Conservation (phyloP, 2,329 filamentous ascomycete species). For the Madurella mycetomatis region DNA sequence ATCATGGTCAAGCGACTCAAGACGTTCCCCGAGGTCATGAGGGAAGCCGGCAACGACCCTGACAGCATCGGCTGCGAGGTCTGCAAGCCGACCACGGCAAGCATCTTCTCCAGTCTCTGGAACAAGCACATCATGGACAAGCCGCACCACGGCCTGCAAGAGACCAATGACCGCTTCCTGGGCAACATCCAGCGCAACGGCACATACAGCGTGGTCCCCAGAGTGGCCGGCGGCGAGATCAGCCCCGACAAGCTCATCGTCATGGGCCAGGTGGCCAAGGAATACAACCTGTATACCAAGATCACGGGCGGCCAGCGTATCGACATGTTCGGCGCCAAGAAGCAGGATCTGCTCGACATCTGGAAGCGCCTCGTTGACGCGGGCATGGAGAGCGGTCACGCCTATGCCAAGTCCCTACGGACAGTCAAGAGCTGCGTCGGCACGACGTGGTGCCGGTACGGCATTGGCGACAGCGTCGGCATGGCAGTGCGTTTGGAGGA, state of each 20-base stretch:
- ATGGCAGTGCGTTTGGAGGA: constrained; percentile 86
- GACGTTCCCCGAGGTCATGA: constrained; percentile 73
- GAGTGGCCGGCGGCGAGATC: constrained; percentile 80
- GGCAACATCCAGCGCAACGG: constrained; percentile 90
- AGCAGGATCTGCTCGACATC: constrained; percentile 77
- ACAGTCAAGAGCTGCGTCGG: constrained; percentile 92
- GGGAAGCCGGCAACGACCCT: constrained; percentile 65
- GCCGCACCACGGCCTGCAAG: constrained; percentile 67
- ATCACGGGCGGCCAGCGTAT: constrained; percentile 90
- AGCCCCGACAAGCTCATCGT: constrained; percentile 79
- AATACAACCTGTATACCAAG: constrained; percentile 82
- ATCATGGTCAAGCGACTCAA: constrained; percentile 74
- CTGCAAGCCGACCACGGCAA: constrained; percentile 79
- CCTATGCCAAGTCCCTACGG: constrained; percentile 81
- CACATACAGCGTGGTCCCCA: constrained; percentile 82
- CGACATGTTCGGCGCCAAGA: constrained; percentile 87
- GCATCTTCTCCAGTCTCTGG: constrained; percentile 76
- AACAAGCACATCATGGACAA: constrained; percentile 78
- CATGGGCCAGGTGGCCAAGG: constrained; percentile 78
- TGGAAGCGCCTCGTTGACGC: constrained; percentile 77
- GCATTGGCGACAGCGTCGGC: constrained; percentile 84
- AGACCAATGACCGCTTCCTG: constrained; percentile 84
- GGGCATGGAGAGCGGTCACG: constrained; percentile 86
- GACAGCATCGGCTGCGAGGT: constrained; percentile 76
- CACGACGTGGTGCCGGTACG: constrained; percentile 85